phyloP scores from a whole-genome alignment of 1,139 yeast genomes.

The Eremothecium gossypii region DNA sequence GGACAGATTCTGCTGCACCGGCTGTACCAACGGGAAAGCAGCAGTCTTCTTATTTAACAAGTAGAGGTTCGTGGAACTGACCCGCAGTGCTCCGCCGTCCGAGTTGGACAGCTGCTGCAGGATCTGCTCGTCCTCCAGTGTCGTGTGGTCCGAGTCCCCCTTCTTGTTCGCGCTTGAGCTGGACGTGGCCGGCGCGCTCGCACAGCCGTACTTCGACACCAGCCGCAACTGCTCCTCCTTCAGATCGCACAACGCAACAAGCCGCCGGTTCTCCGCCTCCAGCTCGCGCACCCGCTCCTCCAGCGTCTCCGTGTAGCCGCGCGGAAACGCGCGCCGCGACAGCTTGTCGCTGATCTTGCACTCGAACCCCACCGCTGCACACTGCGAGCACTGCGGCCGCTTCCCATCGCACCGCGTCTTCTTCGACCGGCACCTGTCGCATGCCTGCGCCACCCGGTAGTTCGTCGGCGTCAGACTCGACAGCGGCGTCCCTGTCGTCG shows the following conservation, averaged over 20 bases:
- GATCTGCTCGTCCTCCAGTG: slow-evolving; percentile 15
- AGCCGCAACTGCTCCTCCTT: slow-evolving; percentile 50
- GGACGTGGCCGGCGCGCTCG: slow-evolving; percentile 1
- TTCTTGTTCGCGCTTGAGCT: slow-evolving; percentile 4
- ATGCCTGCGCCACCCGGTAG: slow-evolving; percentile 57
- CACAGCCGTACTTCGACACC: slow-evolving; percentile 14
- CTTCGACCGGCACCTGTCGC: slow-evolving; percentile 78
- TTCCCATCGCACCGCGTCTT: slow-evolving; percentile 38
- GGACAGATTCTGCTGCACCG: neutral
- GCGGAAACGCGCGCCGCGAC: slow-evolving; percentile 60
- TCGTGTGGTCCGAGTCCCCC: slow-evolving; percentile 5
- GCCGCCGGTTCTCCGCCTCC: slow-evolving; percentile 47
- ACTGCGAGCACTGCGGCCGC: slow-evolving; percentile 47
- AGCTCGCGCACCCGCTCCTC: slow-evolving; percentile 51
- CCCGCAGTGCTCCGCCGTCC: slow-evolving; percentile 18
- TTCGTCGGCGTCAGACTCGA: slow-evolving; percentile 2
- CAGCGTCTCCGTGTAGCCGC: slow-evolving; percentile 67
- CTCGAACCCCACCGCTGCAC: slow-evolving; percentile 59
- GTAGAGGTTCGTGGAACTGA: slow-evolving; percentile 30
- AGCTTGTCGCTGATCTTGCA: slow-evolving; percentile 67
- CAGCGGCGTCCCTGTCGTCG: slow-evolving; percentile 1
- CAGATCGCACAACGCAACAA: slow-evolving; percentile 46
- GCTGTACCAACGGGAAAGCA: neutral
- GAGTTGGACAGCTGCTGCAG: slow-evolving; percentile 17
- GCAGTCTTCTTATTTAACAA: slow-evolving; percentile 20